These are phyloP conservation scores for Leishmania mexicana DNA, from an alignment of 208 protist species.

Conservation along the genomic window DNA sequence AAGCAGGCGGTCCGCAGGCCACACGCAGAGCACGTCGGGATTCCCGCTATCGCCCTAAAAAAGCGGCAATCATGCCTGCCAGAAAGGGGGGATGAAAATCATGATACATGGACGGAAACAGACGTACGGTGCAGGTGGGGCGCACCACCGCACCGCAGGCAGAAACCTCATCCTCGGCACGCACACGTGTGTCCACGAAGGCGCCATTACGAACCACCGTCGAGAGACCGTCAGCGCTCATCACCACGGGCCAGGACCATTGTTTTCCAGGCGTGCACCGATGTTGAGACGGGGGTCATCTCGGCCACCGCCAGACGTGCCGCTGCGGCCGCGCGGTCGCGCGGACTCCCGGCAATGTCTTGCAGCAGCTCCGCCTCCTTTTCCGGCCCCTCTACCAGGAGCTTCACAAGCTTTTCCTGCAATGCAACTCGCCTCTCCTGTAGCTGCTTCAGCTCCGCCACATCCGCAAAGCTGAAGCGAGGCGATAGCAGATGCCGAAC, in stretches of 20 bases:
- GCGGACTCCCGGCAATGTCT: background rate
- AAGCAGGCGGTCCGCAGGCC: background rate
- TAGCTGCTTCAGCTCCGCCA: constrained; percentile 58
- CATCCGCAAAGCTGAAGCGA: constrained; percentile 75
- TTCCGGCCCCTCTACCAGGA: constrained; percentile 15
- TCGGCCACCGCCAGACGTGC: constrained; percentile 27
- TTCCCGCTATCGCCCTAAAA: background rate
- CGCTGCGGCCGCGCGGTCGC: constrained; percentile 19
- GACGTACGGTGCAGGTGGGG: background rate
- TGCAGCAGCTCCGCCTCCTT: constrained; percentile 14
- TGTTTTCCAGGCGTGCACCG: constrained; percentile 32
- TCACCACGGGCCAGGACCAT: constrained; percentile 3
- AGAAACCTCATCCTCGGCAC: too few species aligned
- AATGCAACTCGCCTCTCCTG: constrained; percentile 54
- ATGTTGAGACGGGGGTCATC: background rate
- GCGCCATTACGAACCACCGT: too few species aligned
- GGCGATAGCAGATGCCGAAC: constrained; percentile 60
- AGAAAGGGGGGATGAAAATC: background rate
- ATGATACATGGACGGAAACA: background rate
- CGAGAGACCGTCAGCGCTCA: background rate
- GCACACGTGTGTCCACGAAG: background rate
- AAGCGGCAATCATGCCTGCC: background rate
- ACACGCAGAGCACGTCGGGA: background rate
- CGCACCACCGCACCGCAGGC: background rate
- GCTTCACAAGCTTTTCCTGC: constrained; percentile 43